A percentile compares a stretch with the other conserved stretches of the same genome.
Conservation (phyloP, 305 asterid genomes). For the Nicotiana rustica region DNA sequence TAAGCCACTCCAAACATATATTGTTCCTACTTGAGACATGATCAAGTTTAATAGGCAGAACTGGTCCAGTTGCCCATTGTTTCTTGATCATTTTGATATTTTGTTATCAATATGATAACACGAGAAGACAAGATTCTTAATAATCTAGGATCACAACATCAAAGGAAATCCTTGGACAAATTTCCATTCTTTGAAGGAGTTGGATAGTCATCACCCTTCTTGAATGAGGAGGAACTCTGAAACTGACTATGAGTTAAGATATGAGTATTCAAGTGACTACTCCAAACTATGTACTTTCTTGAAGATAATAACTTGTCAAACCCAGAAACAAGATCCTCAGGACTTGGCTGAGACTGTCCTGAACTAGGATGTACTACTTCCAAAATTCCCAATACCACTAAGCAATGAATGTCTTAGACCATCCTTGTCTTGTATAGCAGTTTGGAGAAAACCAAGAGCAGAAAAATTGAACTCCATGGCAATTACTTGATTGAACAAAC, state of each 20-base stretch:
- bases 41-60: too few species aligned
- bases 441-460: conserved; percentile 45
- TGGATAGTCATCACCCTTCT: conserved; percentile 23
- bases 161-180: neutral
- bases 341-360: conserved; percentile 57
- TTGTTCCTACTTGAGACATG: too few species aligned
- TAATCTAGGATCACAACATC: neutral
- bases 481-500: conserved; percentile 49
- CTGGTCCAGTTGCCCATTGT: too few species aligned
- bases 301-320: conserved; percentile 44
- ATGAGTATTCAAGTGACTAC: conserved; percentile 42
- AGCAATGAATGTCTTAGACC: conserved; percentile 52
- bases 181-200: neutral
- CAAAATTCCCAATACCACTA: conserved; percentile 59
- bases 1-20: too few species aligned
- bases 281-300: conserved; percentile 45
- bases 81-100: neutral
- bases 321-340: conserved; percentile 63
- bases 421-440: conserved; percentile 40
- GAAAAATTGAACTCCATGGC: conserved; percentile 63
- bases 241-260: conserved; percentile 41
- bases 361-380: conserved; percentile 64
- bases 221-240: conserved; percentile 30
- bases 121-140: neutral
- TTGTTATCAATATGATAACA: neutral